These are phyloP conservation scores for Tausonia pullulans DNA, from an alignment of 1,284 basidiomycete genomes.

Conservation along the genomic window DNA sequence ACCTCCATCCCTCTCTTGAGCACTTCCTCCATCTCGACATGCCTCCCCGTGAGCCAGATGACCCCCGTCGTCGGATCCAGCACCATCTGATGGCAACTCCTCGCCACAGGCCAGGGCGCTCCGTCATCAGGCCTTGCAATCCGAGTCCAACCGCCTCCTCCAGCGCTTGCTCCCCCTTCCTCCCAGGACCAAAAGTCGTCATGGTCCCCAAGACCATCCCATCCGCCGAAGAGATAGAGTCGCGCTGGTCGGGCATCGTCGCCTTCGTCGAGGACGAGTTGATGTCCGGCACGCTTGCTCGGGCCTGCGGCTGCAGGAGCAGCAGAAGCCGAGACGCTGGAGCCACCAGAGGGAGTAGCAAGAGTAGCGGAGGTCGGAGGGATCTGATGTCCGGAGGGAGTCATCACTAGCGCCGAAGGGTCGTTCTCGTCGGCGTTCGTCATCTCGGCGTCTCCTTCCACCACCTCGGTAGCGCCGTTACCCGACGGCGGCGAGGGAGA, in stretches of 20 bases:
- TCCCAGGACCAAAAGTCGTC: conserved; percentile 4
- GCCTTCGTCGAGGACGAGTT: conserved; percentile 2
- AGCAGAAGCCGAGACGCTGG: background rate
- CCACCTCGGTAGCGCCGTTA: no score
- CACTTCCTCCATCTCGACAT: background rate
- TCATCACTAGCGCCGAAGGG: no score
- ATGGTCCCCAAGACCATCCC: conserved; percentile 1
- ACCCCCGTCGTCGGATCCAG: background rate
- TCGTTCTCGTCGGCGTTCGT: no score
- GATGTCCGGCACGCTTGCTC: background rate
- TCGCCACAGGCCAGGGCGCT: background rate
- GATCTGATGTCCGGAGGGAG: no score
- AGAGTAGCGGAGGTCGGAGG: no score
- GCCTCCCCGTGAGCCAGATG: conserved; percentile 6
- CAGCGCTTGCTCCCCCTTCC: background rate
- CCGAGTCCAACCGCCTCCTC: background rate
- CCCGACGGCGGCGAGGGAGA: background rate
- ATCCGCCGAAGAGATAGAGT: conserved; percentile 10
- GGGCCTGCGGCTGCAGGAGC: background rate
- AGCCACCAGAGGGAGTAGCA: no score
- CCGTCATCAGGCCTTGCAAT: background rate
- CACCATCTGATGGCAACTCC: conserved; percentile 7
- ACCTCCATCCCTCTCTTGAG: background rate
- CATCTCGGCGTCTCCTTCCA: no score
- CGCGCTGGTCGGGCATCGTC: background rate